Percentiles rank a stretch among this genome's conserved stretches.
Conservation (phyloP, 148 eudicot species). For the Selenicereus undatus region DNA sequence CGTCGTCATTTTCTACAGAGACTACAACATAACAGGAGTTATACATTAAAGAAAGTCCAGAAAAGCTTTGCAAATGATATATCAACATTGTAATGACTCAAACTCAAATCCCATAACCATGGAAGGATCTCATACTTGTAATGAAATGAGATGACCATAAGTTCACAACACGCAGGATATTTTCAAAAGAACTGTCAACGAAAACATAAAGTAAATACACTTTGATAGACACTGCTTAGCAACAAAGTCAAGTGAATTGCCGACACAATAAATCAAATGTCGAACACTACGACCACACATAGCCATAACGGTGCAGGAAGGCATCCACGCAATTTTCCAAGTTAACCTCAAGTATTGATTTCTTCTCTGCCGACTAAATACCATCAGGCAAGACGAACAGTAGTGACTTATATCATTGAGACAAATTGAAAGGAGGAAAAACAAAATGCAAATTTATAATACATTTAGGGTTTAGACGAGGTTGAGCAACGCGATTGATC, state of each 20-base stretch:
- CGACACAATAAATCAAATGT: neutral
- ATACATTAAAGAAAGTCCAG: neutral
- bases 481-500: neutral
- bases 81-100: neutral
- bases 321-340: neutral
- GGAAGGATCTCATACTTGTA: neutral
- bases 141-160: neutral
- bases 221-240: neutral
- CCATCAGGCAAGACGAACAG: neutral
- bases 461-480: neutral
- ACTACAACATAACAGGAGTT: constrained; percentile 26
- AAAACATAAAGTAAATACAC: neutral
- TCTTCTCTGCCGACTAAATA: neutral
- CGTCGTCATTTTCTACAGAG: constrained; percentile 52
- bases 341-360: too few species aligned
- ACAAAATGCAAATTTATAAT: too few species aligned
- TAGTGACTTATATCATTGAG: neutral
- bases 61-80: neutral
- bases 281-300: neutral
- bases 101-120: neutral
- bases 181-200: neutral
- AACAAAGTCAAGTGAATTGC: neutral
- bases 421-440: too few species aligned
- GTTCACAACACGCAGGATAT: neutral
- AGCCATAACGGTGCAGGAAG: neutral